Conservation (phyloP, 108 stramenopile genomes). For the Heterococcus sp. region DNA sequence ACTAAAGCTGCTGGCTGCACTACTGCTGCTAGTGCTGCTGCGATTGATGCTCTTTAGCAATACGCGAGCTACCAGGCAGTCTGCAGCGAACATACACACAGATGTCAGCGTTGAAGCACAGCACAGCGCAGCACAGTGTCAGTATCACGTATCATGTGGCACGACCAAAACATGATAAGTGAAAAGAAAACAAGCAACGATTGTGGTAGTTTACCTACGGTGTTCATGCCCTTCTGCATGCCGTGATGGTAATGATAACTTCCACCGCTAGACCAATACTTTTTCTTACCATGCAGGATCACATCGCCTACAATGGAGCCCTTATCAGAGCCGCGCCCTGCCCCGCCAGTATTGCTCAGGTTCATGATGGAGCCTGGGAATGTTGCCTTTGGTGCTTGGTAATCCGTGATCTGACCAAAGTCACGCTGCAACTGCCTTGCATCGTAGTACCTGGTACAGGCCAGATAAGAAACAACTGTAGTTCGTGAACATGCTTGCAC, state of each 20-base stretch:
- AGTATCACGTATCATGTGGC: too few relatives aligned
- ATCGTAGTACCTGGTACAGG: conserved; percentile 62
- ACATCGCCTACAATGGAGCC: conserved; percentile 72
- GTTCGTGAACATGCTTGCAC: too few relatives aligned
- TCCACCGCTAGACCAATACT: conserved; percentile 69
- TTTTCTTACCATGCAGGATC: conserved; percentile 76
- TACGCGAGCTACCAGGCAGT: conserved; percentile 59
- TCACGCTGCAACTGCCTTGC: conserved; percentile 62
- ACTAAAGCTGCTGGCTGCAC: conserved; percentile 61
- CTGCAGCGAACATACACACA: too few relatives aligned
- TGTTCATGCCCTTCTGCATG: conserved; percentile 73
- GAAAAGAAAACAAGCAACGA: too few relatives aligned
- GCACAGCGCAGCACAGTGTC: too few relatives aligned
- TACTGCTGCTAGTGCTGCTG: too few relatives aligned
- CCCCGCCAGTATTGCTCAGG: conserved; percentile 76
- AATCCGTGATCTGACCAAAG: conserved; percentile 66
- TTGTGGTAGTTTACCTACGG: conserved; percentile 73
- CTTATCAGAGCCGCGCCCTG: conserved; percentile 60
- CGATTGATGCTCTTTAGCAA: conserved; percentile 39
- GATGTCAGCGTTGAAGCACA: too few relatives aligned
- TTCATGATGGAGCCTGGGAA: conserved; percentile 74
- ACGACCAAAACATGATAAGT: too few relatives aligned
- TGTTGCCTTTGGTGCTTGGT: conserved; percentile 59
- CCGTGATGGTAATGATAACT: conserved; percentile 77
- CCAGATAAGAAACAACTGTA: background rate